phyloP scores from a whole-genome alignment of 176 grass and related monocot species.

The Dactylis glomerata region DNA sequence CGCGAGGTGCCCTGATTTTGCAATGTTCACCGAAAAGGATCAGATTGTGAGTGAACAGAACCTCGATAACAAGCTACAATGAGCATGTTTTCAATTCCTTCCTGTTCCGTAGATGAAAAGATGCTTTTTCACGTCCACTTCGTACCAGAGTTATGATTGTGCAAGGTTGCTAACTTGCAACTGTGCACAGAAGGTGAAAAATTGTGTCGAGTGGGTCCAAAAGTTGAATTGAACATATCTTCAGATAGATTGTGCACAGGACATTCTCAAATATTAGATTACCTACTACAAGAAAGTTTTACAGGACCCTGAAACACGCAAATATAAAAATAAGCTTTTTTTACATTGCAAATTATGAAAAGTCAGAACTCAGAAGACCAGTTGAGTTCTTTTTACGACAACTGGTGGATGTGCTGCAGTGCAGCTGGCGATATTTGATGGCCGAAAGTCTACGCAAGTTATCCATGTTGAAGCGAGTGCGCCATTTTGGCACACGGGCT shows the following conservation, averaged over 20 bases:
- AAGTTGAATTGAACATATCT: background rate
- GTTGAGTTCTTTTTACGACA: too few species aligned
- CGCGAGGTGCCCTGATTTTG: background rate
- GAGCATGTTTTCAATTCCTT: background rate
- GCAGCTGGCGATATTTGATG: too few species aligned
- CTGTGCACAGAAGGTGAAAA: background rate
- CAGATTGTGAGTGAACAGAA: background rate
- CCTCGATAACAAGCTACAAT: background rate
- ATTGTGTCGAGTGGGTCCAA: background rate
- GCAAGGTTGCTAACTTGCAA: background rate
- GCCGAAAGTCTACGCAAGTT: too few species aligned
- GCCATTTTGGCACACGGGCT: too few species aligned
- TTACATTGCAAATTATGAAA: too few species aligned
- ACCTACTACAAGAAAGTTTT: slow-evolving; percentile 13
- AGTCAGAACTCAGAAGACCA: too few species aligned
- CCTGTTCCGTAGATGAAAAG: background rate
- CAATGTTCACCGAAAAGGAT: background rate
- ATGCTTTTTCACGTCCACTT: background rate
- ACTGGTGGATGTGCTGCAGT: background rate
- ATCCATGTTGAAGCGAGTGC: too few species aligned
- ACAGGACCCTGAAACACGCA: background rate
- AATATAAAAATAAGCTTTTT: slow-evolving; percentile 5
- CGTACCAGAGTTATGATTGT: background rate
- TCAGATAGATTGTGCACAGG: background rate
- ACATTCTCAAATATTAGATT: too few species aligned